Evolutionary conservation across 2,329 filamentous ascomycete species (phyloP).

Genomic region (Alternaria brassicicola): DNA sequence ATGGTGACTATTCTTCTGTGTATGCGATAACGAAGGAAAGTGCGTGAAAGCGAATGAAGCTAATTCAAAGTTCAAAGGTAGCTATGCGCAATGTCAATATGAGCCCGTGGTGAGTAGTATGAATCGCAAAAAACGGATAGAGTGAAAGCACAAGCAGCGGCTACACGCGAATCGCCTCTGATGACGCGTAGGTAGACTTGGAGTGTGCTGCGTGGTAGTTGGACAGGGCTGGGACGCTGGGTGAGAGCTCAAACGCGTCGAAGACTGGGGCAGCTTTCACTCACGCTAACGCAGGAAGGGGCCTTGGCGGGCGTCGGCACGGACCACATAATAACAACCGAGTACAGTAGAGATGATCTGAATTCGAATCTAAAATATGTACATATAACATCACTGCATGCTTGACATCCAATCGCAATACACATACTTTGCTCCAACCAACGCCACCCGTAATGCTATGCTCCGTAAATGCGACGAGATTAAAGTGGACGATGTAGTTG

Average conservation of each 20-base stretch:
- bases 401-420: background rate
- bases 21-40: background rate
- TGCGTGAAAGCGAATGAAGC: background rate
- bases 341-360: background rate
- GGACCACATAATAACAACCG: background rate
- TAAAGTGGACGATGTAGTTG: background rate
- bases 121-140: background rate
- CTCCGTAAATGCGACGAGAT: conserved; percentile 8
- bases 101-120: background rate
- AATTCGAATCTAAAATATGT: background rate
- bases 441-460: conserved; percentile 7
- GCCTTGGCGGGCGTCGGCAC: background rate
- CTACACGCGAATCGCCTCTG: background rate
- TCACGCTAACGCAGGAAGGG: conserved; percentile 19
- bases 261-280: conserved; percentile 2
- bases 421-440: background rate
- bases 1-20: conserved; percentile 18
- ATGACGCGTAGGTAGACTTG: background rate
- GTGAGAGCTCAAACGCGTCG: conserved; percentile 7
- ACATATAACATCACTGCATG: background rate
- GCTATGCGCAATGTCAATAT: background rate
- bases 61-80: background rate
- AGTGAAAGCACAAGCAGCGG: background rate
- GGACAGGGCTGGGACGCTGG: background rate
- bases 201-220: background rate